Evolutionary conservation across 2,329 filamentous ascomycete species (phyloP), one percentile per base, ranked within the genome.

Genomic region (Exophiala viscosa): DNA sequence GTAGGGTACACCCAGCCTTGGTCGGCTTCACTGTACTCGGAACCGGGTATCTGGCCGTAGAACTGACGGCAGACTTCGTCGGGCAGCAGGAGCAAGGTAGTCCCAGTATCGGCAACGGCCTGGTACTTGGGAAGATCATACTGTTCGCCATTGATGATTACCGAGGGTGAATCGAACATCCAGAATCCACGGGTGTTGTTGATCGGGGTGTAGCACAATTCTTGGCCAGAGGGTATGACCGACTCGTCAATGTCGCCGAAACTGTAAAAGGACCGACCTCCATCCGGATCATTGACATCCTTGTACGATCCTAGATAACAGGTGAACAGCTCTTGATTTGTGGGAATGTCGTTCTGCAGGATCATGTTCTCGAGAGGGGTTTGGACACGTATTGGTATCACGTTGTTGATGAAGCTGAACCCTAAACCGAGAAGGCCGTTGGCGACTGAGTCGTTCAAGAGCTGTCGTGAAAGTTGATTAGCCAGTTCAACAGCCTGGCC

Each of bases 361-460:
- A 86, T 84, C 81, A 88, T 84, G 70, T 86, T 88, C 62, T 85
- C 82, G 10, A 88, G 79, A 0, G 84, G 84, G 0, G 85, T 88
- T 13, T 71, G 68, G 51, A 84, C 80, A 0, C 76, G 71, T 4
- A 70, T 71, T 0, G 82, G 74, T 47, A 71, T 66, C 46, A 86
- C 79, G 0, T 82, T 85, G 69, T 86, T 87, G 73, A 86, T 84
- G 39, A 66, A 74, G 46, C 80, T 74, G 57, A 79, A 88, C 0
- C 83, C 85, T 9, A 62, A 34, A 20, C 60, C 58, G 10, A 89
- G 71, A 5, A 89, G 77, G 15, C 86, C 86, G 65, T 85, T 45
- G 15, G 48, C 40, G 17, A 81, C 79, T 5, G 75, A 70, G 43
- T 77, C 74, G 47, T 76, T 65, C 13, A 72, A 66, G 61, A 88